Base-by-base conservation (phyloP, 148 eudicot genomes). In the Salicornia ramosissima region DNA sequence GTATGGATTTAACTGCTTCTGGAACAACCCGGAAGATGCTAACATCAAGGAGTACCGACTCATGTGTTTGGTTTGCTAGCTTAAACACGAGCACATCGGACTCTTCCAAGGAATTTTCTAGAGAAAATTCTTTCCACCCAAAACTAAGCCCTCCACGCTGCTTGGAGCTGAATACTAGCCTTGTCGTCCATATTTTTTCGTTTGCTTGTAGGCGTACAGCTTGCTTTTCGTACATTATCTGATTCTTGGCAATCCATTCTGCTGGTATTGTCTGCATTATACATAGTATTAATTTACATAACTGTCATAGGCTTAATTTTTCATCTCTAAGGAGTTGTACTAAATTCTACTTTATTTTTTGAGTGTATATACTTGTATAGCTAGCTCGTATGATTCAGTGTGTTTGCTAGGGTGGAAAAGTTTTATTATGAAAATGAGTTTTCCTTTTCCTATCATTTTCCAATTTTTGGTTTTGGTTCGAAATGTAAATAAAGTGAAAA, bases 81-180 rank as follows among this genome's bases (percentile, higher is more conserved):
- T 76, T 76, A 50, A 76, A 76, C 59, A 76, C 74, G 34, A 67
- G 55, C 31, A 76, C 74, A 36, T 76, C 79, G 18, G 43, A 56
- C 60, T 76, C 78, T 63, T 75, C 75, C 65, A 79, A 65, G 69
- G 21, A 39, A 47, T 79, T 79, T 6, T 47, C 76, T 10, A 71
- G 19, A 42, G 69, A 60, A 54, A 79, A 79, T 10, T 61, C 76
- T 67, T 71, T 71, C 82, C 79, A 79, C 18, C 82, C 82, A 34
- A 1, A 43, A 43, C 68, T 14, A 34, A 75, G 51, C 40, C 82
- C 79, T 24, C 72, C 79, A 18, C 68, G 68, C 18, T 75, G 73
- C 22, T 42, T 62, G 16, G 68, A 7, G 33, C 71, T 13, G 59
- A 63, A 67, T 28, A 40, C 8, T 9, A 75, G 52, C 66, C 65